Percentiles rank a stretch among this genome's conserved stretches.
phyloP scores from a whole-genome alignment of 108 stramenopile genomes.

The Skeletonema menzelii region DNA sequence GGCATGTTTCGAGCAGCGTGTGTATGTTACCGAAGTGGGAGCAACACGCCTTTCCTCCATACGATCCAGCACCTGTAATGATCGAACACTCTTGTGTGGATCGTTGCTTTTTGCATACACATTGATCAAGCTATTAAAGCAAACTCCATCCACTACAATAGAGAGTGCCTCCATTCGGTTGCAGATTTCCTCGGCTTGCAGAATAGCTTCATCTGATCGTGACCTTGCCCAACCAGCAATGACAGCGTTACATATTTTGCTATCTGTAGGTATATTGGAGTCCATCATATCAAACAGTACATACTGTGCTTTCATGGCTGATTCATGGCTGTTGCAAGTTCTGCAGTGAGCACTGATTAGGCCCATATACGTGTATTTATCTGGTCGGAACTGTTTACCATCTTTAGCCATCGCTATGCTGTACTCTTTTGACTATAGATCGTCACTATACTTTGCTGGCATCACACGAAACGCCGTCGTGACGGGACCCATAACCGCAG shows the following conservation, averaged over 20 bases:
- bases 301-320: slow-evolving; percentile 3
- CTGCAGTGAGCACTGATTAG: slow-evolving; percentile 5
- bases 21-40: slow-evolving; percentile 9
- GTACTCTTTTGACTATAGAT: too few species aligned
- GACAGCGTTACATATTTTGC: not conserved
- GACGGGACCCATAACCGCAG: too few species aligned
- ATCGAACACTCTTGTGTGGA: not conserved
- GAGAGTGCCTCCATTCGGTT: slow-evolving; percentile 1
- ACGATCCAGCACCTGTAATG: not conserved
- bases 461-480: too few species aligned
- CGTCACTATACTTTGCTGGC: too few species aligned
- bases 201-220: not conserved
- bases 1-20: not conserved
- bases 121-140: slow-evolving; percentile 11
- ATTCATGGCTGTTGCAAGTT: not conserved
- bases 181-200: not conserved
- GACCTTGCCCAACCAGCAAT: slow-evolving; percentile 3
- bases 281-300: slow-evolving; percentile 13
- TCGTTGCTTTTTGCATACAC: slow-evolving; percentile 14
- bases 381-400: not conserved
- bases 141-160: not conserved
- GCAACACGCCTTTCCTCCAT: slow-evolving; percentile 4
- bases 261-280: not conserved
- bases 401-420: too few species aligned
- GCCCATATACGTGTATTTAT: not conserved